Conservation (phyloP, 2,329 filamentous ascomycete species). For the Nemania sp. region DNA sequence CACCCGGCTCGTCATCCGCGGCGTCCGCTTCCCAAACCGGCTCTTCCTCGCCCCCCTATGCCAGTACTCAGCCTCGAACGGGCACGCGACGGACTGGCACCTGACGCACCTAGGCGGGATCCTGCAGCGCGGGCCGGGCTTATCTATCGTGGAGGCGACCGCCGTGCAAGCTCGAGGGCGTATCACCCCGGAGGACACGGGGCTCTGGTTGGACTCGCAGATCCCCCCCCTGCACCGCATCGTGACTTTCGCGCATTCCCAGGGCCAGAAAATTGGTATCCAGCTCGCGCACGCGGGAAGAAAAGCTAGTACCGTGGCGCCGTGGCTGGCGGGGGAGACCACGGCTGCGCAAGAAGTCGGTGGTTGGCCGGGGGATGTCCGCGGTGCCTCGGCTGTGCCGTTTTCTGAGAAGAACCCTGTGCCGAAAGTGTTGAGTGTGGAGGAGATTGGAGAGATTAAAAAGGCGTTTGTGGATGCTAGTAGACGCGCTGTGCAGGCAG, state of each 20-base stretch:
- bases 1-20: conserved; percentile 51
- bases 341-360: conserved; percentile 37
- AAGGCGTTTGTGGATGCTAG: conserved; percentile 42
- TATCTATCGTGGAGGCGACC: conserved; percentile 71
- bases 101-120: conserved; percentile 74
- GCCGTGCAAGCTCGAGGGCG: conserved; percentile 68
- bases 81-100: conserved; percentile 74
- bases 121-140: conserved; percentile 61
- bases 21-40: conserved; percentile 49
- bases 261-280: conserved; percentile 67
- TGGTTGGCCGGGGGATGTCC: conserved; percentile 45
- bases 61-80: conserved; percentile 49
- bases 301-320: conserved; percentile 43
- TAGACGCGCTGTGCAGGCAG: conserved; percentile 46
- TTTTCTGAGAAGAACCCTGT: conserved; percentile 58
- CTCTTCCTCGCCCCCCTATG: conserved; percentile 53
- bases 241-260: conserved; percentile 50
- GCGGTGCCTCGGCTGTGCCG: conserved; percentile 59
- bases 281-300: conserved; percentile 69
- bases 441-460: conserved; percentile 43
- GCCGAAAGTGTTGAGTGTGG: conserved; percentile 60
- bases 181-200: conserved; percentile 70
- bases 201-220: conserved; percentile 74
- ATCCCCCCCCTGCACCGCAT: conserved; percentile 51
- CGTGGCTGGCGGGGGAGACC: conserved; percentile 38